Evolutionary conservation across 768 basidiomycete genomes (phyloP), one percentile per base, ranked within the genome.

Genomic region (Phylloporus rhodoxanthus): DNA sequence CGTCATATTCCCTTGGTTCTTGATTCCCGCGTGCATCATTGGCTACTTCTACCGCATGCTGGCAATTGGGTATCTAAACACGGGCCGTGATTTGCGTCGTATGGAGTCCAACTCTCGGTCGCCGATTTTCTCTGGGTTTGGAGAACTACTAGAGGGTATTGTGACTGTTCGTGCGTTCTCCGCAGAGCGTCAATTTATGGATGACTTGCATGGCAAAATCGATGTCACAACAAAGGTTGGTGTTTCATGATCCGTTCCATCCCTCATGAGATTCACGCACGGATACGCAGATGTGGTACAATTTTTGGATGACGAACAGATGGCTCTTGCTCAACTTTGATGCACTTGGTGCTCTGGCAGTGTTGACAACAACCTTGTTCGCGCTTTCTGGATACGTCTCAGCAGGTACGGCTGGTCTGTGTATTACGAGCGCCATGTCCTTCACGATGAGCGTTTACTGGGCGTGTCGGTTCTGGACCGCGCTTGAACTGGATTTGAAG

Each of bases 101-200:
- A 90, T 96, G 83, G 93, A 95, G 64, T 89, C 90, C 1, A 94
- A 90, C 57, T 80, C 85, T 1, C 76, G 89, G 11, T 88, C 86
- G 0, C 87, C 91, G 0, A 90, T 91, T 53, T 90, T 85, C 68
- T 85, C 85, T 7, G 86, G 84, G 48, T 92, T 91, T 55, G 80
- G 80, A 11, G 90, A 91, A 60, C 68, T 93, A 9, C 66, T 95
- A 17, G 87, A 92, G 45, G 91, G 91, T 20, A 88, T 94, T 39
- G 87, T 92, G n/a, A 92, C 91, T 5, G 87, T 95, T 36, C 79
- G 93, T 49, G 93, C 93, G 0, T 97, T 95, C 70, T 84, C 87
- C 1, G 85, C 82, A 0, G 91, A 95, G 62, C 70, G 70, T 34
- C 71, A 79, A 5, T 95, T 97, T 75, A 70, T 93, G 57, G 77